Evolutionary conservation across 805 yeast genomes (phyloP), one percentile per base, ranked within the genome.

Genomic region (Cyberlindnera mrakii): DNA sequence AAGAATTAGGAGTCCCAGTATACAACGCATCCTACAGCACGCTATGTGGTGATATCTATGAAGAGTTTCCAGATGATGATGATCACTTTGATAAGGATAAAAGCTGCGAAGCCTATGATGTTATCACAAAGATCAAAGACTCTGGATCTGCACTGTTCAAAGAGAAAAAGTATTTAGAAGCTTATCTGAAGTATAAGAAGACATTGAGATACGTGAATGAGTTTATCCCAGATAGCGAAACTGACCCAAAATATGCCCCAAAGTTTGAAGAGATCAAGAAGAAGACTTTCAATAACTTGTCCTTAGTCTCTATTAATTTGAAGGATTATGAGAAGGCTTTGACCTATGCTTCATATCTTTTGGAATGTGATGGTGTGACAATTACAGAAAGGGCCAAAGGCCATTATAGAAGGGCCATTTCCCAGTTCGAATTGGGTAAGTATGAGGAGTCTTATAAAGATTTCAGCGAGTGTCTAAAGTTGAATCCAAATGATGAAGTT

Each of bases 31-130:
- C 83, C 38, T 77, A 77, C 51, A 76, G 75, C 46, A 55, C 64
- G 0, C 66, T 79, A 7, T 88, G 83, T 1, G 87, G 86, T 7
- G 95, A 85, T 53, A 58, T 75, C 0, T 85, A 72, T 53, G 93
- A 85, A 61, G 93, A 85, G 59, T 77, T 70, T 51, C 95, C 93
- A 0, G 89, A 80, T 46, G 95, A 85, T 59, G 87, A 84, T 51
- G 65, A 57, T 3, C 60, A 71, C 44, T 76, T 82, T 39, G 80
- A 75, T 44, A 74, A 74, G 36, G 80, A 83, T 16, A 76, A 81
- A 40, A 68, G 79, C 7, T 57, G 54, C n/a, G 62, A 65, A 14
- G 80, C 82, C 0, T 76, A 57, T 44, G 63, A 64, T 9, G 86
- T 82, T 0, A 60, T 80, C 0, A 51, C 48, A 9, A 75, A 61